Conservation (phyloP, 2,329 filamentous ascomycete species). For the Colletotrichum lentis region DNA sequence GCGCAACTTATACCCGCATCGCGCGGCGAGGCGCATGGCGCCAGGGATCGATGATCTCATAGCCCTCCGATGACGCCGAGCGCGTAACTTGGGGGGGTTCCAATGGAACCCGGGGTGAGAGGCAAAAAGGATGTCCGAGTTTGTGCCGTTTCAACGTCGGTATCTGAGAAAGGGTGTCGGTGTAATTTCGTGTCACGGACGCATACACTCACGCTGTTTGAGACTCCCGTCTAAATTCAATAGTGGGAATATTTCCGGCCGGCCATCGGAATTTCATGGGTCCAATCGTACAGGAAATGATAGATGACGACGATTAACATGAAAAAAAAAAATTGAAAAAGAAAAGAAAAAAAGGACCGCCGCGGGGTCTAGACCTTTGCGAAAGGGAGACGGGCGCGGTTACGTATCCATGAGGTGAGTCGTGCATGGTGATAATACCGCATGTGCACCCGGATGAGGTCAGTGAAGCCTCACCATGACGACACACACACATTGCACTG, state of each 20-base stretch:
- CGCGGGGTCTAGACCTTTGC: too few relatives aligned
- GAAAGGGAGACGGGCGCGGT: too few relatives aligned
- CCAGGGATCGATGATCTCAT: slow-evolving; percentile 31
- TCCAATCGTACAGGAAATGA: background rate
- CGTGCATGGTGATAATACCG: too few relatives aligned
- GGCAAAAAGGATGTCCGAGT: background rate
- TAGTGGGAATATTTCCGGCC: too few relatives aligned
- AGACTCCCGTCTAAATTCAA: background rate
- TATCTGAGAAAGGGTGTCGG: too few relatives aligned
- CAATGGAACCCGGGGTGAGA: background rate
- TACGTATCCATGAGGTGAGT: slow-evolving; percentile 12
- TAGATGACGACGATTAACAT: too few relatives aligned
- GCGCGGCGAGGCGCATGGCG: slow-evolving; percentile 5
- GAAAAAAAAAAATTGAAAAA: too few relatives aligned
- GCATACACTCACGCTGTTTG: slow-evolving; percentile 4
- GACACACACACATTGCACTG: slow-evolving; percentile 22
- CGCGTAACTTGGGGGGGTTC: background rate
- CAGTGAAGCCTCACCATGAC: slow-evolving; percentile 33
- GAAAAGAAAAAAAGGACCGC: too few relatives aligned
- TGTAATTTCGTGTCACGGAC: too few relatives aligned
- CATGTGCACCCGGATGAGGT: slow-evolving; percentile 27
- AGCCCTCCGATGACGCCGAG: background rate
- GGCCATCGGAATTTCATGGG: slow-evolving; percentile 11
- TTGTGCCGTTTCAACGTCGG: too few relatives aligned
- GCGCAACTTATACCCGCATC: slow-evolving; percentile 19